Evolutionary conservation across 176 grass and related monocot species (phyloP), one percentile per base, ranked within the genome.

Genomic region (Phragmites australis): DNA sequence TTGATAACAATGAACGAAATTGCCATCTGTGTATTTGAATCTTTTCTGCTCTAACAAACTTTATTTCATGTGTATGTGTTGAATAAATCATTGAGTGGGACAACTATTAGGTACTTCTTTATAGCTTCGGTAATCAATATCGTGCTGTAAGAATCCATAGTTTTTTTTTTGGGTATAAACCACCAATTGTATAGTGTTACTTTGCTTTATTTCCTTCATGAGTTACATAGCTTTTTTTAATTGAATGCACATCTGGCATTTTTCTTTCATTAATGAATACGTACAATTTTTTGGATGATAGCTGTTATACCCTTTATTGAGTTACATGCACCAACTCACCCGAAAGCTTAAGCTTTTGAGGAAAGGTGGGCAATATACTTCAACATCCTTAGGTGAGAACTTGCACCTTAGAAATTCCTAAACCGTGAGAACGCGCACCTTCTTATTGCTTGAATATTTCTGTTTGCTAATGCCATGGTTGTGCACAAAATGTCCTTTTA

Each of bases 381-480:
- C 54, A 77, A n/a, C 17, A 61, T 2, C 56, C 30, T 51, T 53
- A 22, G 48, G 29, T n/a, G 6, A 73, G 47, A 73, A 22, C 48
- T 22, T 52, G 30, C 48, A 15, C 1, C 23, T 58, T 23, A 60
- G n/a, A n/a, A n/a, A n/a, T n/a, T n/a, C n/a, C n/a, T n/a, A n/a
- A n/a, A n/a, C n/a, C n/a, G 26, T 31, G 18, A 63, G 40, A 63
- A 9, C 42, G n/a, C 32, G 44, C 57, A 23, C 4, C 13, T 44
- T 75, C 14, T 75, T 42, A 75, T 75, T 75, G 11, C 37, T 40
- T 59, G 53, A 22, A 44, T 58, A 27, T 75, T 75, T 57, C 37
- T 57, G 11, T 42, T 16, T 13, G 10, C 26, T 11, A 43, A 43
- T 43, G 19, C 42, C 6, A 47, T 62, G 42, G 23, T 21, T 30